Percentiles rank a stretch among this genome's conserved stretches.
Conservation (phyloP, 257 asterid species). For the Fraxinus excelsior region DNA sequence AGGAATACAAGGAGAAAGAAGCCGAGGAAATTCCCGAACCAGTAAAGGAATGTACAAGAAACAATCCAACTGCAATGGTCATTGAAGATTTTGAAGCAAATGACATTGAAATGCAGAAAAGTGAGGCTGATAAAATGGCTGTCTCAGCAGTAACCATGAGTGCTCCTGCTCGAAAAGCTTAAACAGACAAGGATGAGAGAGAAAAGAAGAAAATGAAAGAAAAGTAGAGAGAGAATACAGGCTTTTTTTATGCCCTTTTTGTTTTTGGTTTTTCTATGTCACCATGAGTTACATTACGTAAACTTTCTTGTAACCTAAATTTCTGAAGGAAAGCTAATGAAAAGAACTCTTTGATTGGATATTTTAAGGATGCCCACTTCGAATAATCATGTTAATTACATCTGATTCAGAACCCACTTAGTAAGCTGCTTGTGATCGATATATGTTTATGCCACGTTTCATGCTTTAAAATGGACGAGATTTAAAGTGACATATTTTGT, state of each 20-base stretch:
- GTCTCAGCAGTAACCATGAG: conserved; percentile 44
- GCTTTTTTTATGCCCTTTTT: neutral
- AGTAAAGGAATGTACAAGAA: conserved; percentile 35
- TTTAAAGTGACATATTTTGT: too few species aligned
- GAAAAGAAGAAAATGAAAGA: neutral
- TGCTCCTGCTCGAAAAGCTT: conserved; percentile 49
- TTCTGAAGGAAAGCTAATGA: conserved; percentile 32
- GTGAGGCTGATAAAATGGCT: conserved; percentile 27
- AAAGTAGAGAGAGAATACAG: neutral
- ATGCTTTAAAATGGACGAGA: too few species aligned
- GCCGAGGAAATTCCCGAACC: conserved; percentile 49
- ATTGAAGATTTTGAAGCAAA: conserved; percentile 67
- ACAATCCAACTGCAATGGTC: conserved; percentile 24
- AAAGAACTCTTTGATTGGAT: conserved; percentile 30
- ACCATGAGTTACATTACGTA: conserved; percentile 30
- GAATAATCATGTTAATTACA: conserved; percentile 25
- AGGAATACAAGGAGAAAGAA: conserved; percentile 49
- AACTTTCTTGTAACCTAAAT: conserved; percentile 34
- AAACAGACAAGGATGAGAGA: neutral
- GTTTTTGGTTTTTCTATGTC: neutral
- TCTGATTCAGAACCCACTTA: too few species aligned
- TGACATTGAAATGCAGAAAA: conserved; percentile 26
- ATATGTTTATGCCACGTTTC: too few species aligned
- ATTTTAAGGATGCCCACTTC: conserved; percentile 27
- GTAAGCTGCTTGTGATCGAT: too few species aligned